Base-by-base conservation (phyloP, 208 protist species). In the Trypanosomatidae sp. region DNA sequence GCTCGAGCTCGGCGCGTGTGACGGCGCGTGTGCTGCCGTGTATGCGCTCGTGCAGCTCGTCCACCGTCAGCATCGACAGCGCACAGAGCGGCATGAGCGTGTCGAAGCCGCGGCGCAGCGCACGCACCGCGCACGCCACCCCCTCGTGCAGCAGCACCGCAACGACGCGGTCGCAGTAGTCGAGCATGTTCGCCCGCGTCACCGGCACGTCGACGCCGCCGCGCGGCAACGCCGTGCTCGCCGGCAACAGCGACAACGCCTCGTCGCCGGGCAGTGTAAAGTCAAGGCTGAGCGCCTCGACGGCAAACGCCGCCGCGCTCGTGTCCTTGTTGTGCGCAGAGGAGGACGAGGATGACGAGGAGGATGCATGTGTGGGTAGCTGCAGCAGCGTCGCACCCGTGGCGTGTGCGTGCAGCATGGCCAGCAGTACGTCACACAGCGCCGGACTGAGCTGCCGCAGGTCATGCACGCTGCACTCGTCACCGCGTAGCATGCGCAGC, bases 221-320 rank as follows among this genome's bases (percentile, higher is more conserved):
- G 0, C 37, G 43, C 19, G 43, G 28, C 18, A 96, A 53, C 46
- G 76, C 72, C 33, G 86, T 62, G 22, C 24, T 26, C 38, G n/a
- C n/a, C n/a, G n/a, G n/a, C n/a, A n/a, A n/a, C n/a, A n/a, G 11
- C 30, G 30, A n/a, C n/a, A n/a, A 35, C 30, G 11, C 11, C n/a
- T 70, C 72, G 43, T 87, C 51, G 19, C 81, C 88, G 7, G 85
- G 77, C 5, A 92, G 48, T 5, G 65, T 77, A 48, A 94, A 96
- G 48, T 67, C 61, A 16, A 94, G 61, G 11, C 21, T 52, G 15
- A 94, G 59, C 22, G 75, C 66, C n/a, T 72, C 60, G 1, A 96
- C 53, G 6, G 38, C 18, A 47, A 66, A 71, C 6, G 27, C 4
- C 30, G 30, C 30, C n/a, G 30, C n/a, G 11, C 30, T 35, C 11